These are phyloP conservation scores for Fusarium mundagurra DNA, from an alignment of 2,329 filamentous ascomycete species.

Conservation along the genomic window DNA sequence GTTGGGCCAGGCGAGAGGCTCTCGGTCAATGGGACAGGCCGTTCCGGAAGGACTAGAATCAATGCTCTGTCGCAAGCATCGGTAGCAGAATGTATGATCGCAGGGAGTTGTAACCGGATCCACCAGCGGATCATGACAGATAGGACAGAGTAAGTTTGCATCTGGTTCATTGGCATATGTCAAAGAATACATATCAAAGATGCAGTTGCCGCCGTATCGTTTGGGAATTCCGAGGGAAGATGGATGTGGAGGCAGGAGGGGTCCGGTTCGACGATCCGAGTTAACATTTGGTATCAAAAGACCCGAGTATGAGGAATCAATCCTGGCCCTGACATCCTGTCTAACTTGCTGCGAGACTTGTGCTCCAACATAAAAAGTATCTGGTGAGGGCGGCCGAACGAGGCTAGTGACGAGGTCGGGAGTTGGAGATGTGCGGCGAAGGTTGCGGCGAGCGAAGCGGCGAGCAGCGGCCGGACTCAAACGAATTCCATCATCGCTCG, in stretches of 20 bases:
- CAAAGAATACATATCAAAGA: constrained; percentile 58
- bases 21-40: constrained; percentile 69
- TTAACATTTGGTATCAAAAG: constrained; percentile 35
- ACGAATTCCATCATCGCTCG: constrained; percentile 50
- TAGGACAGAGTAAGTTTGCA: constrained; percentile 61
- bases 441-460: constrained; percentile 50
- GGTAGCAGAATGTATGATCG: constrained; percentile 72
- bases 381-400: constrained; percentile 51
- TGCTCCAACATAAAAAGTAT: constrained; percentile 46
- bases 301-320: constrained; percentile 24
- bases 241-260: constrained; percentile 48
- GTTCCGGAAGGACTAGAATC: constrained; percentile 52
- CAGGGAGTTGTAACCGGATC: constrained; percentile 69
- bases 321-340: constrained; percentile 27
- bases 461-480: constrained; percentile 50
- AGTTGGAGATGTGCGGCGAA: constrained; percentile 49
- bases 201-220: constrained; percentile 49
- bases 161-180: constrained; percentile 57
- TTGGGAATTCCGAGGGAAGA: constrained; percentile 53
- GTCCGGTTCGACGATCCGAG: constrained; percentile 47
- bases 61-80: constrained; percentile 61
- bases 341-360: constrained; percentile 40
- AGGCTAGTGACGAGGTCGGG: constrained; percentile 54
- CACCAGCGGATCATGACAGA: constrained; percentile 70
- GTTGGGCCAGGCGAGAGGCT: constrained; percentile 51